Evolutionary conservation across 345 rosid species (phyloP).

Genomic region (Syzygium aqueum): DNA sequence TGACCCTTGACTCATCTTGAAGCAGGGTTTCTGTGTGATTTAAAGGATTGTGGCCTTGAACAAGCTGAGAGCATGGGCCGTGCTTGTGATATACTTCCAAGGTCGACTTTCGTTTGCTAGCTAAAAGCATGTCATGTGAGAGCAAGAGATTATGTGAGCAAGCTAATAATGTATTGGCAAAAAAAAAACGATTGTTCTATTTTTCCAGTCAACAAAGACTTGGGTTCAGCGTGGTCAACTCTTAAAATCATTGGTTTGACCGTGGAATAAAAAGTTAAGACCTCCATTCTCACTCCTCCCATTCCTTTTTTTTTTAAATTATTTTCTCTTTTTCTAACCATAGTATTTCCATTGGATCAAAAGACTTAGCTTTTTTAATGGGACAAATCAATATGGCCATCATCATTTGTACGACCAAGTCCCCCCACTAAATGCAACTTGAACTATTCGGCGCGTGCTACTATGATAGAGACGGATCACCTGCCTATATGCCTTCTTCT

Average conservation of each 20-base stretch:
- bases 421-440: not conserved
- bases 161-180: not conserved
- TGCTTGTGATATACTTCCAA: conserved; percentile 1
- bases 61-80: not conserved
- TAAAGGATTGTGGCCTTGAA: not conserved
- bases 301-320: not conserved
- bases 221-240: not conserved
- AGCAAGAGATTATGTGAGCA: not conserved
- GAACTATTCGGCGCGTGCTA: not conserved
- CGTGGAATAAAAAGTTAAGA: not conserved
- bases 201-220: not conserved
- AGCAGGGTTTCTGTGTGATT: not conserved
- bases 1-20: conserved; percentile 1
- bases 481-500: not conserved
- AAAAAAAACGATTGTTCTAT: not conserved
- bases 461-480: not conserved
- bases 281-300: not conserved
- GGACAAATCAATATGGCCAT: not conserved
- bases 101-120: not conserved
- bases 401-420: not conserved
- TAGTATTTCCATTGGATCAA: not conserved
- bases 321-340: not conserved
- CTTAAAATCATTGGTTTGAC: not conserved
- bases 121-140: not conserved
- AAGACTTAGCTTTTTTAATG: not conserved